A percentile compares a stretch with the other conserved stretches of the same genome.
phyloP scores from a whole-genome alignment of 2,329 filamentous ascomycete genomes.

The Stemphylium beticola region DNA sequence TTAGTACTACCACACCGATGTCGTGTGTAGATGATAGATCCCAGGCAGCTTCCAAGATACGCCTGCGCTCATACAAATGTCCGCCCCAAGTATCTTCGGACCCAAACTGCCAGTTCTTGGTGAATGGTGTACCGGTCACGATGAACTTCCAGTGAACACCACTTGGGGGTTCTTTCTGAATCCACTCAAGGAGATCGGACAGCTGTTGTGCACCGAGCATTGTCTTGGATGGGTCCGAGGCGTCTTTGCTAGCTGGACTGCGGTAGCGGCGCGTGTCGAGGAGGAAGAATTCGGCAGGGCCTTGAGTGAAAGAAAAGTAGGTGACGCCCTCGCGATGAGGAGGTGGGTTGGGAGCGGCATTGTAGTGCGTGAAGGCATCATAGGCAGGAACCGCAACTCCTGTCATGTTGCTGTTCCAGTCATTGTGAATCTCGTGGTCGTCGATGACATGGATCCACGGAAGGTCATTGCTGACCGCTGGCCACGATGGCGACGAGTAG shows the following conservation, averaged over 20 bases:
- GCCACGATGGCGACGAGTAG: conserved; percentile 96
- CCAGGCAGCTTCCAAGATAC: conserved; percentile 91
- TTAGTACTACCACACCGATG: conserved; percentile 80
- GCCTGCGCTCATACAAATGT: conserved; percentile 79
- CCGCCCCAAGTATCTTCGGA: conserved; percentile 92
- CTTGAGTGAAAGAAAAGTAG: conserved; percentile 88
- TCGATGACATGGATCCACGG: conserved; percentile 98
- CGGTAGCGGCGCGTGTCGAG: conserved; percentile 90
- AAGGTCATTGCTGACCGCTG: conserved; percentile 73
- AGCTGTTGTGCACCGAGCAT: conserved; percentile 87
- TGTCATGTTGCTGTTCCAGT: conserved; percentile 84
- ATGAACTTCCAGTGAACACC: conserved; percentile 94
- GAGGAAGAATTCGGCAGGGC: conserved; percentile 93
- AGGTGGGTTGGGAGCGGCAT: conserved; percentile 84
- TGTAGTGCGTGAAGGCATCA: conserved; percentile 87
- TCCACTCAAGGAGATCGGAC: conserved; percentile 77
- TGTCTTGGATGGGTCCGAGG: conserved; percentile 71
- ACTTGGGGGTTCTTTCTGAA: conserved; percentile 72
- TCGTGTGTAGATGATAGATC: conserved; percentile 73
- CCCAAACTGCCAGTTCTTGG: conserved; percentile 95
- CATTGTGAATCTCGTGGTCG: conserved; percentile 95
- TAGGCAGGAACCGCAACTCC: conserved; percentile 80
- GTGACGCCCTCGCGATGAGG: conserved; percentile 68
- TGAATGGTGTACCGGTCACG: conserved; percentile 89
- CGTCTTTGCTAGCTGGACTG: conserved; percentile 68